Evolutionary conservation across 2,329 filamentous ascomycete genomes (phyloP), one percentile per base, ranked within the genome.

Genomic region (Verticillium nonalfalfae): DNA sequence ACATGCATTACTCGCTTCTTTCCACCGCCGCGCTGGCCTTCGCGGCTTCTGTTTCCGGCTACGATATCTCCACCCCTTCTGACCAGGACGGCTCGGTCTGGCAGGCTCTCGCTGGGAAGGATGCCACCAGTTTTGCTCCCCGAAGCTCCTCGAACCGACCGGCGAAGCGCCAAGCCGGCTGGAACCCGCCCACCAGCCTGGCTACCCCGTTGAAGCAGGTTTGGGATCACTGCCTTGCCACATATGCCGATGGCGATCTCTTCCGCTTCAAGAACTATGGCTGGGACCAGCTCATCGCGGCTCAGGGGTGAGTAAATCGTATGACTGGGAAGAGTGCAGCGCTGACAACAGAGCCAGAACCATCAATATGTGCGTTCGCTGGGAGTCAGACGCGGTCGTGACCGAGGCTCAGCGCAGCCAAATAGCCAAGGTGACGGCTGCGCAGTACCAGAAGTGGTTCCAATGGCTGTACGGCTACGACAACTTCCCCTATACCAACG

Each of bases 381-480:
- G 78, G 78, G 77, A 80, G 61, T 77, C 75, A 0, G 71, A 65
- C 31, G 65, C 70, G 4, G 66, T 69, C 1, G 72, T 78, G 7
- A 74, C 73, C 0, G 74, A 73, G 7, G 75, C 70, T 1, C 72
- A 79, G 62, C 75, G 78, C 14, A 68, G 67, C 14, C 66, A 76
- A 58, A 67, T 79, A 35, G 71, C 75, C 54, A 59, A 68, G 4
- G 72, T 73, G 0, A 66, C 77, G 4, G 68, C 74, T 58, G 66
- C 67, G 36, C 71, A 72, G 14, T 75, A 77, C 67, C 68, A 73
- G 58, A 73, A 74, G 61, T 79, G 76, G 76, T 76, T 77, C 60
- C 73, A 75, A 59, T 73, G 75, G 64, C 70, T 79, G 45, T 74
- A 75, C 21, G 77, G 76, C 15, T 80, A 74, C 57, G 77, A 79